These are phyloP conservation scores for Amanita subjunquillea DNA, from an alignment of 768 basidiomycete species.

Conservation along the genomic window DNA sequence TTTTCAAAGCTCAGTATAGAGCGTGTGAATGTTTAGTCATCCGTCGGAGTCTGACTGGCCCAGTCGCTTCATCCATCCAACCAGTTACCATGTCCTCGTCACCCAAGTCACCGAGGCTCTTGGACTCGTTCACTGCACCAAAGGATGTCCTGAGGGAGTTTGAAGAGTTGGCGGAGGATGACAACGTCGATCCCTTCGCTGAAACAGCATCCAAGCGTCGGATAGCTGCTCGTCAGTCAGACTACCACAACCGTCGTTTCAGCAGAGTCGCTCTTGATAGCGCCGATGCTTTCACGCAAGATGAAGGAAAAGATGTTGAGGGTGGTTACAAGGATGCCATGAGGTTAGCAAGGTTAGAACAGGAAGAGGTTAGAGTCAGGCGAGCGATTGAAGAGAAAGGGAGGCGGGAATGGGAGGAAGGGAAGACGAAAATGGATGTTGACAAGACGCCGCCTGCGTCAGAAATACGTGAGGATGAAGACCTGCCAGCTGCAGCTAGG, in stretches of 20 bases:
- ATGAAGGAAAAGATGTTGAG: slow-evolving; percentile 62
- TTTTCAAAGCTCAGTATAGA: not conserved
- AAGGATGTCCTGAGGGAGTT: slow-evolving; percentile 94
- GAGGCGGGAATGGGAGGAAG: slow-evolving; percentile 63
- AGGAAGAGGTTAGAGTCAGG: slow-evolving; percentile 81
- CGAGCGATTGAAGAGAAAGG: slow-evolving; percentile 86
- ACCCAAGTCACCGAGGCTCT: slow-evolving; percentile 56
- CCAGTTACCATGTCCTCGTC: slow-evolving; percentile 38
- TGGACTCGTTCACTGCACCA: slow-evolving; percentile 88
- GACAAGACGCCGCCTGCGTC: slow-evolving; percentile 88
- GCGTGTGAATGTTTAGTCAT: slow-evolving; percentile 20
- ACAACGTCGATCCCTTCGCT: slow-evolving; percentile 84
- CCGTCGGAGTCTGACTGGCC: not conserved
- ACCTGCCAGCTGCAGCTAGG: slow-evolving; percentile 52
- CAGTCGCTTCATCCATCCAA: not conserved
- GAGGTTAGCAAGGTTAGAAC: slow-evolving; percentile 82
- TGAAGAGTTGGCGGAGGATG: slow-evolving; percentile 87
- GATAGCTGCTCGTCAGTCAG: slow-evolving; percentile 87
- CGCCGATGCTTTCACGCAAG: slow-evolving; percentile 65
- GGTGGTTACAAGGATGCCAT: slow-evolving; percentile 96
- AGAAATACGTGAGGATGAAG: slow-evolving; percentile 64
- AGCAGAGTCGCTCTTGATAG: slow-evolving; percentile 75
- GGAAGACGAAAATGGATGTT: slow-evolving; percentile 71
- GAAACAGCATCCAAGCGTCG: slow-evolving; percentile 91
- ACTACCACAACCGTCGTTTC: slow-evolving; percentile 92